These are phyloP conservation scores for Tylopilus intermedius DNA, from an alignment of 768 basidiomycete genomes.

Conservation along the genomic window DNA sequence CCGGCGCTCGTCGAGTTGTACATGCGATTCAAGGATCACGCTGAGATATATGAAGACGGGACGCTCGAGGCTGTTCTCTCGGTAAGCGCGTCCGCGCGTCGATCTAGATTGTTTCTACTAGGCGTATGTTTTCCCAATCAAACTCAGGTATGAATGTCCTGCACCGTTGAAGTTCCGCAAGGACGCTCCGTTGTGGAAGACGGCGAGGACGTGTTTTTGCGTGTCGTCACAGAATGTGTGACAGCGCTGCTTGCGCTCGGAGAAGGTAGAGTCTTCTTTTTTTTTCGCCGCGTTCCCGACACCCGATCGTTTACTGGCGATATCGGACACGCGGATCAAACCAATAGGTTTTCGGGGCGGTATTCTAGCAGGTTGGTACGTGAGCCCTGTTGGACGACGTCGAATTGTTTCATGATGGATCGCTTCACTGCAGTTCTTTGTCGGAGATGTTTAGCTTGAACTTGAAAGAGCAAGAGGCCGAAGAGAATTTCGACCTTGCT, in stretches of 20 bases:
- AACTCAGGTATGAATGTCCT: constrained; percentile 93
- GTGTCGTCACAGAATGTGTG: constrained; percentile 64
- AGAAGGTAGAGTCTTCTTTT: constrained; percentile 37
- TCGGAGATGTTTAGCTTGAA: constrained; percentile 56
- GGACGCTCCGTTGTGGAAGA: constrained; percentile 90
- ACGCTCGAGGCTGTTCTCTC: constrained; percentile 80
- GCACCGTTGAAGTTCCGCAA: constrained; percentile 82
- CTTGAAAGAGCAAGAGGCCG: constrained; percentile 62
- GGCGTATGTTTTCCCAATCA: constrained; percentile 91
- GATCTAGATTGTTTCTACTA: constrained; percentile 21
- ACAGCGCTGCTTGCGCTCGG: constrained; percentile 47
- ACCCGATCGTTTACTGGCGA: constrained; percentile 24
- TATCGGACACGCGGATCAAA: constrained; percentile 63
- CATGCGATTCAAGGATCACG: constrained; percentile 54
- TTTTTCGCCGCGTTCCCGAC: background rate
- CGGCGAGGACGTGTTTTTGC: constrained; percentile 75
- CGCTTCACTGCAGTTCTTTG: constrained; percentile 40
- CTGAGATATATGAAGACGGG: constrained; percentile 70
- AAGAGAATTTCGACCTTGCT: constrained; percentile 82
- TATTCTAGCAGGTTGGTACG: constrained; percentile 81
- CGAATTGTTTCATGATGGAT: background rate
- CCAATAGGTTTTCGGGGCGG: constrained; percentile 79
- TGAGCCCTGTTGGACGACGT: background rate
- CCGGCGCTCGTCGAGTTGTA: constrained; percentile 79
- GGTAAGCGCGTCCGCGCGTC: constrained; percentile 37